phyloP scores from a whole-genome alignment of 139 green algal genomes.

The Ettlia oleoabundans region DNA sequence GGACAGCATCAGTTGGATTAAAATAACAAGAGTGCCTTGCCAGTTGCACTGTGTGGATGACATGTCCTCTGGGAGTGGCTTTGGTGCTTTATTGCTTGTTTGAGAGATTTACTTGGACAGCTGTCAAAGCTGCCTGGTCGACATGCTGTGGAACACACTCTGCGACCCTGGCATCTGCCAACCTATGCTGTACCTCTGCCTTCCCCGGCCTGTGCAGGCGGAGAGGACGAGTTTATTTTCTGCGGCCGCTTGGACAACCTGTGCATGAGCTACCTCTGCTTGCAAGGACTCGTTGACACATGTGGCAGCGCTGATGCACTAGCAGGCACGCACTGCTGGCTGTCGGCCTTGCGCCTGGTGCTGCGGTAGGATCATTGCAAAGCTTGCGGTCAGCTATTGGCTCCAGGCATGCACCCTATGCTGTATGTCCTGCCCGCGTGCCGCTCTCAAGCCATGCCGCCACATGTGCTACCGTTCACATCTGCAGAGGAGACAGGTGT shows the following conservation, averaged over 20 bases:
- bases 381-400: not conserved
- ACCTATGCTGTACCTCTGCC: not conserved
- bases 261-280: conserved; percentile 75
- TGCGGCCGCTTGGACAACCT: conserved; percentile 96
- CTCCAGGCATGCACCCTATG: not conserved
- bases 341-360: no score
- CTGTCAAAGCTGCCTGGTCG: no score
- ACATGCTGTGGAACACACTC: not conserved
- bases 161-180: not conserved
- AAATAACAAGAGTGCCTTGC: no score
- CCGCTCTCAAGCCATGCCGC: not conserved
- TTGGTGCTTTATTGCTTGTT: no score
- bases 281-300: conserved; percentile 77
- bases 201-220: conserved; percentile 53
- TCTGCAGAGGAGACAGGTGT: conserved; percentile 71
- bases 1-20: no score
- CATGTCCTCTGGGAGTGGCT: no score
- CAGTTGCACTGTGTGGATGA: no score
- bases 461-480: not conserved
- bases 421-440: not conserved
- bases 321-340: conserved; percentile 8
- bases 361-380: not conserved
- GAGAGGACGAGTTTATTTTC: conserved; percentile 89
- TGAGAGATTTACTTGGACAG: no score
- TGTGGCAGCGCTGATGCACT: conserved; percentile 7